Evolutionary conservation across 345 rosid species (phyloP), one percentile per base, ranked within the genome.

Genomic region (Nasturtium officinale): DNA sequence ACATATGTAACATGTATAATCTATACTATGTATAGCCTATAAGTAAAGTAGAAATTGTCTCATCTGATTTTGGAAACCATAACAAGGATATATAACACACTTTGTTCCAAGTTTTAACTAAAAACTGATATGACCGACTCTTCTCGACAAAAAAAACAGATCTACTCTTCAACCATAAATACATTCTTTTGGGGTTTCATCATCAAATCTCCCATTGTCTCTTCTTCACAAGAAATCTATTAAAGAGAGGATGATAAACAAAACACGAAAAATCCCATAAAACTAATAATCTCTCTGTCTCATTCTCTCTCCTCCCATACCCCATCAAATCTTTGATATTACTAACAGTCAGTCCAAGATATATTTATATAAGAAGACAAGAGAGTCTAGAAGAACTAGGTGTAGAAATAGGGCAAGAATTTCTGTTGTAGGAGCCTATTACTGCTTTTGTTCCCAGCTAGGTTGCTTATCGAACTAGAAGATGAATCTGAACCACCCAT

Each of bases 311-410:
- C 65, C 58, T 50, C 77, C 86, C 96, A 82, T 82, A 83, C 86
- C 87, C 87, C 86, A 81, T 87, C 91, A 86, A 83, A 86, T 88
- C 90, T 80, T 83, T 81, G 84, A 80, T 81, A 53, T 83, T 85
- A 77, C 84, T 80, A 80, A 78, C 82, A 75, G 81, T 77, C 84
- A 83, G 85, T 73, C 70, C 76, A 76, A 73, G 29, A 73, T 65
- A 61, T 76, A 72, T 66, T 65, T 62, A 66, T 65, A 73, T 72
- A 66, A 73, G 67, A 77, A 72, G 73, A 72, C 64, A 72, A 66
- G 64, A 66, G 74, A 58, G 80, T 71, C 77, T 78, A 72, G 28
- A 63, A 71, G 61, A 56, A 61, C 71, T 77, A 80, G 78, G 78
- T 71, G 78, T 83, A 78, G 80, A 81, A 79, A 76, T 69, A 79